Evolutionary conservation across 139 green algal species (phyloP).

Genomic region (Axilococcus clingmanii): DNA sequence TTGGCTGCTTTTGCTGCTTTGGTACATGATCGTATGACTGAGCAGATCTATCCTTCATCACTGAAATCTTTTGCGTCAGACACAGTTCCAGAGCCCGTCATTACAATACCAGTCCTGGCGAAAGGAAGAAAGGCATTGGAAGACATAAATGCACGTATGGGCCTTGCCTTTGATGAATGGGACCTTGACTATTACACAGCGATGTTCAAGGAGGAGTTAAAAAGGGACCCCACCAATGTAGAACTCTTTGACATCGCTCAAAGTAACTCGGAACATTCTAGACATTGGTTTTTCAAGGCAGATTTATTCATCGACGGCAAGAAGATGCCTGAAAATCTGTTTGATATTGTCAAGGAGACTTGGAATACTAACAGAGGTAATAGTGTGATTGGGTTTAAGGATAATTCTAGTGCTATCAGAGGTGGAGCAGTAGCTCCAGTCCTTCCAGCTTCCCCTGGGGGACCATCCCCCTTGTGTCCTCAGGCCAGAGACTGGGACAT

Average conservation of each 20-base stretch:
- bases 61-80: slow-evolving; percentile 59
- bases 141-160: slow-evolving; percentile 82
- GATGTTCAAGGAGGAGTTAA: slow-evolving; percentile 83
- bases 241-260: slow-evolving; percentile 99
- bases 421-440: slow-evolving; percentile 49
- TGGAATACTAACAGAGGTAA: slow-evolving; percentile 78
- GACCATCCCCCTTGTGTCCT: slow-evolving; percentile 51
- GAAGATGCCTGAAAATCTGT: slow-evolving; percentile 49
- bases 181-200: slow-evolving; percentile 89
- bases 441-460: slow-evolving; percentile 65
- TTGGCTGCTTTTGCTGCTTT: slow-evolving; percentile 42
- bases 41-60: slow-evolving; percentile 76
- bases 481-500: slow-evolving; percentile 84
- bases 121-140: slow-evolving; percentile 73
- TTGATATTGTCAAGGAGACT: slow-evolving; percentile 76
- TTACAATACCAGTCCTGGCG: slow-evolving; percentile 73
- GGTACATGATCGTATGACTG: slow-evolving; percentile 96
- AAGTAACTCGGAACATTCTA: slow-evolving; percentile 78
- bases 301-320: slow-evolving; percentile 85
- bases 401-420: slow-evolving; percentile 94
- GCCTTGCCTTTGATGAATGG: slow-evolving; percentile 95
- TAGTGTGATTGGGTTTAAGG: slow-evolving; percentile 96
- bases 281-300: slow-evolving; percentile 91
- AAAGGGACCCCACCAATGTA: slow-evolving; percentile 93
- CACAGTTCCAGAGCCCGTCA: slow-evolving; percentile 43